These are phyloP conservation scores for Tillandsia fasciculata DNA, from an alignment of 176 grass and related monocot genomes.

Conservation along the genomic window DNA sequence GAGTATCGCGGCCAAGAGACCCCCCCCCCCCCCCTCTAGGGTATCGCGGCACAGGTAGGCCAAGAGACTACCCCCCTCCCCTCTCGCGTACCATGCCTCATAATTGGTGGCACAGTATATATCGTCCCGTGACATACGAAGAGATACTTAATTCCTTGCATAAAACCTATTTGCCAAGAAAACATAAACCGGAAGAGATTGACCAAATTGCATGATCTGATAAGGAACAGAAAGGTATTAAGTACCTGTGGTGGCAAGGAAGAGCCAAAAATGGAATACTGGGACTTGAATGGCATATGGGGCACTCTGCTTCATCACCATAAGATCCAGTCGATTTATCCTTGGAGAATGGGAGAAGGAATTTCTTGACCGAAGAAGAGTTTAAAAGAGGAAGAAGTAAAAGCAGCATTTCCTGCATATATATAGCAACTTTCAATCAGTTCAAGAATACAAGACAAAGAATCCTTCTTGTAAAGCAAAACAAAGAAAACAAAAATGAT, in stretches of 20 bases:
- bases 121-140: neutral
- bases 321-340: constrained; percentile 59
- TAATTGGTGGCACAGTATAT: too few relatives aligned
- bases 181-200: neutral
- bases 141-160: neutral
- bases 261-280: constrained; percentile 76
- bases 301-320: constrained; percentile 64
- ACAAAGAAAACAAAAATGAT: neutral
- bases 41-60: too few relatives aligned
- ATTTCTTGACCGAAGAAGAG: constrained; percentile 76
- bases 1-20: too few relatives aligned
- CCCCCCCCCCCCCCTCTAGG: too few relatives aligned
- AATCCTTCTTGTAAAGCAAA: neutral
- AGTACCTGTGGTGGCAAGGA: constrained; percentile 89
- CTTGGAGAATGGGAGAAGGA: constrained; percentile 88
- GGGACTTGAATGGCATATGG: constrained; percentile 62
- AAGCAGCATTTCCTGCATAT: constrained; percentile 98
- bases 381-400: constrained; percentile 93
- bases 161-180: constrained; percentile 1
- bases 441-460: neutral
- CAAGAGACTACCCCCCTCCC: too few relatives aligned
- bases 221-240: constrained; percentile 7
- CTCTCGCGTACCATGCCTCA: too few relatives aligned
- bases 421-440: constrained; percentile 7
- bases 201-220: neutral